These are phyloP conservation scores for Aspergillus olivimuriae DNA, from an alignment of 495 filamentous ascomycete species.

Conservation along the genomic window DNA sequence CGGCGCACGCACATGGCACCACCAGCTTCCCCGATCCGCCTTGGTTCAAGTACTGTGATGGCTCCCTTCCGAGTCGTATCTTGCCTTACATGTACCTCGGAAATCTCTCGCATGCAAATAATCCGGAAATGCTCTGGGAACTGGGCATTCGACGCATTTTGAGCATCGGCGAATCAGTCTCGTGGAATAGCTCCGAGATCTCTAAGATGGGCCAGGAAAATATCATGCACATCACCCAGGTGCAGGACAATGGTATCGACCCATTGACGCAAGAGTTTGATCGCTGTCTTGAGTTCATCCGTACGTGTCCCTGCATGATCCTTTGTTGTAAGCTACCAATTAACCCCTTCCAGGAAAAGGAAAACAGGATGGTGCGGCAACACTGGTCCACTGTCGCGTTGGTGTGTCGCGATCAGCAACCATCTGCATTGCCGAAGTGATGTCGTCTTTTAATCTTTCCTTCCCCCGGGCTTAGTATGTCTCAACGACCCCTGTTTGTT, in stretches of 20 bases:
- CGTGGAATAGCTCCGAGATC: conserved; percentile 65
- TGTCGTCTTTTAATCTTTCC: conserved; percentile 70
- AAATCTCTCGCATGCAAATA: conserved; percentile 88
- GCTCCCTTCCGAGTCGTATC: conserved; percentile 81
- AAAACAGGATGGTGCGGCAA: conserved; percentile 67
- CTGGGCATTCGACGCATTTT: conserved; percentile 83
- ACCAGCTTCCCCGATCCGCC: conserved; percentile 50
- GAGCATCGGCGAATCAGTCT: conserved; percentile 86
- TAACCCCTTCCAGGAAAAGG: conserved; percentile 55
- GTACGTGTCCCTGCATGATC: conserved; percentile 43
- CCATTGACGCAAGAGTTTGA: conserved; percentile 82
- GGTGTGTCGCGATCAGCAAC: conserved; percentile 93
- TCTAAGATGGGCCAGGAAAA: conserved; percentile 67
- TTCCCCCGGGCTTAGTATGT: conserved; percentile 86
- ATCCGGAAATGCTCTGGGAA: conserved; percentile 69
- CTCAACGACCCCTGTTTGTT: neutral
- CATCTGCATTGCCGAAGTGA: conserved; percentile 97
- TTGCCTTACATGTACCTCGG: conserved; percentile 94
- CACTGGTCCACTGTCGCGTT: conserved; percentile 92
- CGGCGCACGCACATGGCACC: conserved; percentile 16
- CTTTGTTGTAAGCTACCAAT: conserved; percentile 6
- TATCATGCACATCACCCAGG: conserved; percentile 68
- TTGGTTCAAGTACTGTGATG: conserved; percentile 83
- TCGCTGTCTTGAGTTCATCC: conserved; percentile 84
- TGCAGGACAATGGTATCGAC: conserved; percentile 97